Evolutionary conservation across 2,329 filamentous ascomycete genomes (phyloP), one percentile per base, ranked within the genome.

Genomic region (Sclerotinia minor): DNA sequence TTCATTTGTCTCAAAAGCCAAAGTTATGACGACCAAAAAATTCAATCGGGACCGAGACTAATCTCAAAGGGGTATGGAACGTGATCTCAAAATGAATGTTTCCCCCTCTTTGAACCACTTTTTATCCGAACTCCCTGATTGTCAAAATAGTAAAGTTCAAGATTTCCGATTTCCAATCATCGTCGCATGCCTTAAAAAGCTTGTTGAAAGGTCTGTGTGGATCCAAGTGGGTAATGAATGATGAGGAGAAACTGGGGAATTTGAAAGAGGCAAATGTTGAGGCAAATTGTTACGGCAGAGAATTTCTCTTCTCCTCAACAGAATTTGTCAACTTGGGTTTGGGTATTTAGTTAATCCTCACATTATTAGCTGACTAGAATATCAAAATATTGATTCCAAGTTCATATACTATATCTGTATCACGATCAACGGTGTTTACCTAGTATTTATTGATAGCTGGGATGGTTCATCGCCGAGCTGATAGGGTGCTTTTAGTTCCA

Each of bases 211-310:
- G 52, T 54, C 52, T 54, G 52, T 54, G 52, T 54, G 29, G 19
- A 35, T 55, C 53, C 3, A 13, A 35, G 53, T 55, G 53, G 53
- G 53, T n/a, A 21, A 11, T 38, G 29, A 29, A 29, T 32, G 19
- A 38, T 13, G 53, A 55, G 53, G 11, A 55, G 53, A 55, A 45
- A 29, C 55, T 59, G 55, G 55, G 41, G 55, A 59, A 45, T 41
- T 53, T 54, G 55, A 0, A 13, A 15, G 6, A 13, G 38, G 38
- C 55, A 59, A 29, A 21, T 59, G 55, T 45, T 29, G 29, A 21
- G 38, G 38, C 55, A 59, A 29, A 21, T 59, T 59, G 55, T 45
- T 45, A 45, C 38, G 24, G 55, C 52, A 4, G 7, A 21, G 15
- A 21, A 13, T 35, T 21, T 11, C 38, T 41, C 19, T 29, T 29